Conservation (phyloP, 2,329 filamentous ascomycete genomes). For the Xylaria sp. region DNA sequence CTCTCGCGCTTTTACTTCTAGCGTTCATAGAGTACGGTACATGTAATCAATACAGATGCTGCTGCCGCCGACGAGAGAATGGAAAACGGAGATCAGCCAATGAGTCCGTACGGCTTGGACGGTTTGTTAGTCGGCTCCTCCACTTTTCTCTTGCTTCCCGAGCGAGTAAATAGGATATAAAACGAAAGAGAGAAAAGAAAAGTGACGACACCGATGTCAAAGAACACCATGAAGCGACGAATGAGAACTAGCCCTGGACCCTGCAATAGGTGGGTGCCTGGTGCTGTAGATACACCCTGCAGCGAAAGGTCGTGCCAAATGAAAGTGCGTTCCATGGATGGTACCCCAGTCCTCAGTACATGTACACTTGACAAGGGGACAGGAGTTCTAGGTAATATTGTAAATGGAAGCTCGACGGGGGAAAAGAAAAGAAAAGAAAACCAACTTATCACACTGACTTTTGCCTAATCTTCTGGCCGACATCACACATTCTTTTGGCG, state of each 20-base stretch:
- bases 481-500: conserved; percentile 21
- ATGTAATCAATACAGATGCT: not conserved
- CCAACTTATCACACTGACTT: conserved; percentile 36
- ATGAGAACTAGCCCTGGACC: conserved; percentile 19
- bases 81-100: not conserved
- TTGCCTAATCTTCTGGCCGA: conserved; percentile 24
- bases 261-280: conserved; percentile 29
- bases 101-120: not conserved
- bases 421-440: conserved; percentile 31
- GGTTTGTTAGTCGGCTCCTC: not conserved
- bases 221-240: conserved; percentile 27
- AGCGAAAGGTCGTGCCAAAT: conserved; percentile 32
- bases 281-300: conserved; percentile 33
- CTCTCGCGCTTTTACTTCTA: conserved; percentile 18
- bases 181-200: conserved; percentile 9
- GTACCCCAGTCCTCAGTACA: conserved; percentile 25
- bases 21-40: conserved; percentile 14
- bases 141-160: conserved; percentile 6
- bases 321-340: conserved; percentile 29
- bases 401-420: conserved; percentile 9
- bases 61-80: not conserved
- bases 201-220: conserved; percentile 22
- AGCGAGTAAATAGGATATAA: not conserved
- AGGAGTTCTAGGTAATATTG: conserved; percentile 18
- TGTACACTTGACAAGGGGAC: conserved; percentile 29